These are phyloP conservation scores for Phytophthora agathidicida DNA, from an alignment of 352 stramenopile species.

Conservation along the genomic window DNA sequence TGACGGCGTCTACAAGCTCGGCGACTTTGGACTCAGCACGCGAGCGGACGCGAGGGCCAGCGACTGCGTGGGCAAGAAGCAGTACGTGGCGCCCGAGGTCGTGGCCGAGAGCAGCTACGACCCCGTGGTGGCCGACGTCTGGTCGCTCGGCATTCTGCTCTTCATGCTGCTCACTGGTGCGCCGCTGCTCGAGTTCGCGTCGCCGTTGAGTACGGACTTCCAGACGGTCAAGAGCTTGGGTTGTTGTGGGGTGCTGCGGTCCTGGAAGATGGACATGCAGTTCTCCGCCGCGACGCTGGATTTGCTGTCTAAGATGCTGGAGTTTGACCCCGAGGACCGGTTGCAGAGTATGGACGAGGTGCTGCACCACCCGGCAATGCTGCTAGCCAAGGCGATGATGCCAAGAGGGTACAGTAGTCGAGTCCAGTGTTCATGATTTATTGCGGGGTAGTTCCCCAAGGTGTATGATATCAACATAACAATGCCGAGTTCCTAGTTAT, in stretches of 20 bases:
- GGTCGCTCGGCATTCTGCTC: slow-evolving; percentile 62
- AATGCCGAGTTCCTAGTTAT: no score
- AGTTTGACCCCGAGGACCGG: slow-evolving; percentile 31
- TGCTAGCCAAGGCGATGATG: no score
- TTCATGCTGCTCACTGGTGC: slow-evolving; percentile 68
- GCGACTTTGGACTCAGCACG: slow-evolving; percentile 58
- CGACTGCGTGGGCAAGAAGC: slow-evolving; percentile 35
- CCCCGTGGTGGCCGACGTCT: slow-evolving; percentile 48
- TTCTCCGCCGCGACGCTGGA: slow-evolving; percentile 27
- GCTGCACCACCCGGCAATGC: slow-evolving; percentile 28
- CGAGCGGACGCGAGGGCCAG: slow-evolving; percentile 22
- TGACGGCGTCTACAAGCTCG: slow-evolving; percentile 55
- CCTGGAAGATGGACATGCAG: slow-evolving; percentile 35
- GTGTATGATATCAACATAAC: no score
- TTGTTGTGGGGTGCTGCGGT: slow-evolving; percentile 35
- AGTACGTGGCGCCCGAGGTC: slow-evolving; percentile 49
- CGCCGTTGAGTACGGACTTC: slow-evolving; percentile 35
- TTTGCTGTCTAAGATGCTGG: slow-evolving; percentile 40
- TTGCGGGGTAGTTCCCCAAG: no score
- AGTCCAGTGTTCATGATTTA: no score
- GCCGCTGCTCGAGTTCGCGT: slow-evolving; percentile 43
- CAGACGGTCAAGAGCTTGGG: slow-evolving; percentile 32
- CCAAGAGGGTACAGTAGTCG: no score
- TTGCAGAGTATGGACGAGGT: slow-evolving; percentile 37
- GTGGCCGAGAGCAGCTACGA: slow-evolving; percentile 33